Conservation (phyloP, 2,329 filamentous ascomycete genomes). For the Monilinia fructicola region DNA sequence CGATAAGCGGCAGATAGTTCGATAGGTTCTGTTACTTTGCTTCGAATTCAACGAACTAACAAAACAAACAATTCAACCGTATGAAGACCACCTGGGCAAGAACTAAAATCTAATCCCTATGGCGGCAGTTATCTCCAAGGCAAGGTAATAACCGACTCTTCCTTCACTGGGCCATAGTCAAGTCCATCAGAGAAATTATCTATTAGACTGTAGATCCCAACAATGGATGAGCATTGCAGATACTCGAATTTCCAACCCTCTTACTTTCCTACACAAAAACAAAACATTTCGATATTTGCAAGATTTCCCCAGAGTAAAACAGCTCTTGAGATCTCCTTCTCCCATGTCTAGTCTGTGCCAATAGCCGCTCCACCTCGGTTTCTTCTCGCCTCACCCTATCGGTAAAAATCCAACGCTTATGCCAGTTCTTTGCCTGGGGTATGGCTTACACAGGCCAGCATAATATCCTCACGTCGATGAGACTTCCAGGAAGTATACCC, state of each 20-base stretch:
- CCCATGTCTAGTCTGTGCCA: neutral
- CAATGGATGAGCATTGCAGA: neutral
- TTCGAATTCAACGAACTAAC: neutral
- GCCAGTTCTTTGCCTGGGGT: neutral
- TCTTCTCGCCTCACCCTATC: slow-evolving; percentile 9
- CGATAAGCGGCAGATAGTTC: slow-evolving; percentile 1
- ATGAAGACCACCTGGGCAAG: neutral
- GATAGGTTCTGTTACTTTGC: neutral
- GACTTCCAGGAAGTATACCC: neutral
- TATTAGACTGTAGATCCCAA: slow-evolving; percentile 4
- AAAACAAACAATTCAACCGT: slow-evolving; percentile 9
- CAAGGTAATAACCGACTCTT: neutral
- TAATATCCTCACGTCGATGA: slow-evolving; percentile 3
- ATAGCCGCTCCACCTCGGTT: slow-evolving; percentile 7
- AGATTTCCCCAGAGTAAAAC: neutral
- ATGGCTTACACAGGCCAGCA: slow-evolving; percentile 16
- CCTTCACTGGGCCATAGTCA: slow-evolving; percentile 13
- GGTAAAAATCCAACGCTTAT: slow-evolving; percentile 10
- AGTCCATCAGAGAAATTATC: neutral
- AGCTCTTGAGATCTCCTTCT: neutral
- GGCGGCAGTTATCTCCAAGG: slow-evolving; percentile 11
- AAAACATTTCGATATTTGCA: neutral
- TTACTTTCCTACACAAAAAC: neutral
- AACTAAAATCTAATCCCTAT: neutral
- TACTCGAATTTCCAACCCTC: neutral